Evolutionary conservation across 768 basidiomycete genomes (phyloP).

Genomic region (Lactarius deliciosus): DNA sequence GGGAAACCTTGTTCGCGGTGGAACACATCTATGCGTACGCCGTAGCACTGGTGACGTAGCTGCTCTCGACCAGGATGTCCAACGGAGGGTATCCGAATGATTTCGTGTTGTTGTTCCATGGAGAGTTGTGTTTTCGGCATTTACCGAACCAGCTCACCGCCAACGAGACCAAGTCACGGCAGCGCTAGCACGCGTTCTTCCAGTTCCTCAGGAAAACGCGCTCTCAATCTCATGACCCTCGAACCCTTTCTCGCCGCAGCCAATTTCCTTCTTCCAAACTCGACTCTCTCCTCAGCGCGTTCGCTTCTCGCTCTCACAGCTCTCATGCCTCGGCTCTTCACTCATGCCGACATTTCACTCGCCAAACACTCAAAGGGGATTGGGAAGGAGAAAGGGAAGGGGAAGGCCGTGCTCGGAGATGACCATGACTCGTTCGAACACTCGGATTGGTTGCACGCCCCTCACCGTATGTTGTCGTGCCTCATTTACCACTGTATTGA

Average conservation of each 20-base stretch:
- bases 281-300: conserved; percentile 15
- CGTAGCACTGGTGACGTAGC: conserved; percentile 65
- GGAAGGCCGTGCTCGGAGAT: conserved; percentile 24
- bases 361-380: conserved; percentile 22
- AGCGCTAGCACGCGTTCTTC: neutral
- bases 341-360: conserved; percentile 15
- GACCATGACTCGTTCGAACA: conserved; percentile 18
- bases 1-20: conserved; percentile 69
- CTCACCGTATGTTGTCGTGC: conserved; percentile 23
- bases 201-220: conserved; percentile 1
- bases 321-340: conserved; percentile 10
- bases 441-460: conserved; percentile 22
- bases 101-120: conserved; percentile 53
- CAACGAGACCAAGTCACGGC: neutral
- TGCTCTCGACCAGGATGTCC: conserved; percentile 41
- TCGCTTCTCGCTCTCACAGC: conserved; percentile 14
- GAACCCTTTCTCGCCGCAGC: conserved; percentile 23
- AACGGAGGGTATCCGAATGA: conserved; percentile 45
- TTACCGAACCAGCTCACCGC: neutral
- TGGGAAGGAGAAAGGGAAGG: conserved; percentile 20
- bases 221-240: conserved; percentile 8
- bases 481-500: neutral
- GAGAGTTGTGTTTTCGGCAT: neutral
- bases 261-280: conserved; percentile 25
- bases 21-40: conserved; percentile 61